Base-by-base conservation (phyloP, 805 yeast genomes). In the Ogataea glucozyma region DNA sequence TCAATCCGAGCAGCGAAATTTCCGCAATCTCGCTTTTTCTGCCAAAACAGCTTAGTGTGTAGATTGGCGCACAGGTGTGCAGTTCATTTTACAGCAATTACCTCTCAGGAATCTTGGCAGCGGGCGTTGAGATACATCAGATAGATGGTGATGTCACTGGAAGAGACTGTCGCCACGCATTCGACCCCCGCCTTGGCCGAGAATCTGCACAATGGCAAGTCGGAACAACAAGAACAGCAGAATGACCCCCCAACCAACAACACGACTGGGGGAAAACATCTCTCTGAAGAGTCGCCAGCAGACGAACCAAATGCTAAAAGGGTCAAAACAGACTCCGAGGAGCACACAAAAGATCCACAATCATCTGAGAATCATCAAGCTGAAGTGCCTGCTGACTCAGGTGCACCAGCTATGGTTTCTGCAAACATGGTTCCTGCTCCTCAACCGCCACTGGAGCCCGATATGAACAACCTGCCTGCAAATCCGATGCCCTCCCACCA, bases 401-500 rank as follows among this genome's bases (percentile, higher is more conserved):
- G 58, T 14, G 53, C 53, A 11, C 58, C 56, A 4, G 55, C 50
- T 2, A 47, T 57, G 32, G 53, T 57, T 19, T 49, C 58, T n/a
- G 48, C 48, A 23, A 65, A 60, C 8, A 57, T 66, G 62, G 64
- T 56, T 11, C 88, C 93, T 2, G 91, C 90, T 3, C 90, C 93
- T 10, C 75, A 78, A 44, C 93, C 93, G 1, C 78, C 85, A 1
- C 58, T 72, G 3, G 89, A 84, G 58, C 88, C 90, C 0, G 89
- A 83, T 55, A 76, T 82, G 82, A 57, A 77, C 55, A 81, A 82
- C 51, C 69, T 85, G 18, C 87, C 91, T 2, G 70, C 54, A 10
- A 58, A 71, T 49, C 91, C 95, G 13, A 67, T 86, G 53, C 91
- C 93, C 19, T 72, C 75, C 39, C 97, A 93, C 65, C 98, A 93